Evolutionary conservation across 2,329 filamentous ascomycete species (phyloP).

Genomic region (Fusarium gaditjirri): DNA sequence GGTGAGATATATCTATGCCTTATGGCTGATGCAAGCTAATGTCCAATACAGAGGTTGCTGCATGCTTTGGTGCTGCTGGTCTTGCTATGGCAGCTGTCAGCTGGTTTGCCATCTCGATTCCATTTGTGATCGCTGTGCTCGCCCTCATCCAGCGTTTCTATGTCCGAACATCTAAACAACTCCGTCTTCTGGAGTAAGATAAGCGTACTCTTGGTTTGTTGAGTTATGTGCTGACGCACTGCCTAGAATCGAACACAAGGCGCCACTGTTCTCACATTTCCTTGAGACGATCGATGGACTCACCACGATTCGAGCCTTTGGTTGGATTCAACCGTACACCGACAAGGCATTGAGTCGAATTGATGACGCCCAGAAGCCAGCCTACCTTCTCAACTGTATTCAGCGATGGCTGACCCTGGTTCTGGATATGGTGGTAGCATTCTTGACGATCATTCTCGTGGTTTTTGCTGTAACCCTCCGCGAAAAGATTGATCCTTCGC

Average conservation of each 20-base stretch:
- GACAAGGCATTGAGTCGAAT: conserved; percentile 51
- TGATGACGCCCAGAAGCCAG: conserved; percentile 62
- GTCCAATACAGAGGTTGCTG: conserved; percentile 32
- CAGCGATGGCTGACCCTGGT: conserved; percentile 65
- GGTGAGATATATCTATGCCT: conserved; percentile 13
- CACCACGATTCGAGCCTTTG: conserved; percentile 53
- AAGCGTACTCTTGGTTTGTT: neutral
- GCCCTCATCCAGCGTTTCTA: conserved; percentile 63
- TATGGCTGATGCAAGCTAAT: neutral
- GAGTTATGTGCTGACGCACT: neutral
- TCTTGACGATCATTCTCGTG: conserved; percentile 53
- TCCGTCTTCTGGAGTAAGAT: conserved; percentile 60
- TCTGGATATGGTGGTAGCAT: conserved; percentile 62
- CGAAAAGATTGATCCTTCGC: conserved; percentile 47
- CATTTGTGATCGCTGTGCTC: conserved; percentile 54
- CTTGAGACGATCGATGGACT: conserved; percentile 48
- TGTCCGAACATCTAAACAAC: conserved; percentile 64
- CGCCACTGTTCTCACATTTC: conserved; percentile 49
- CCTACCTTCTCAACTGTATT: conserved; percentile 62
- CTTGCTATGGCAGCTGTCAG: conserved; percentile 56
- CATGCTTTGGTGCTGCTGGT: conserved; percentile 56
- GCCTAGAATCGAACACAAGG: conserved; percentile 47
- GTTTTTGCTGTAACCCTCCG: conserved; percentile 52
- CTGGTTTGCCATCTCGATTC: conserved; percentile 59
- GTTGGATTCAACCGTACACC: conserved; percentile 51